Conservation (phyloP, 768 basidiomycete genomes). For the Amanita subjunquillea region DNA sequence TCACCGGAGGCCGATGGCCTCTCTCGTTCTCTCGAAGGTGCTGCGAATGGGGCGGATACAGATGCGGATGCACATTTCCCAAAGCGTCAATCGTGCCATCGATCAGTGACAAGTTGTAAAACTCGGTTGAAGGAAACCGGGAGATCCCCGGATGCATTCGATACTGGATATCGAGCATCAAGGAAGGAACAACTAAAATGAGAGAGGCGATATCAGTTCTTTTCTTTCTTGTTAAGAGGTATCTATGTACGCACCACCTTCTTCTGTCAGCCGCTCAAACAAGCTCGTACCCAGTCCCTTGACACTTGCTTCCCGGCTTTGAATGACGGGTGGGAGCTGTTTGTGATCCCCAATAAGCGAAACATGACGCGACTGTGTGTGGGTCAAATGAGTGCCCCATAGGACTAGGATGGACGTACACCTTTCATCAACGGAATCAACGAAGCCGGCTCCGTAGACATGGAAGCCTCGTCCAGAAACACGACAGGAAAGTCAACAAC, state of each 20-base stretch:
- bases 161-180: slow-evolving; percentile 93
- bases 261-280: slow-evolving; percentile 83
- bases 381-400: neutral
- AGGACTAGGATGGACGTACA: slow-evolving; percentile 32
- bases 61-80: slow-evolving; percentile 36
- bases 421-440: slow-evolving; percentile 92
- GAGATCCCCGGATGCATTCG: slow-evolving; percentile 93
- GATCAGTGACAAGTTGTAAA: slow-evolving; percentile 60
- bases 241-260: slow-evolving; percentile 46
- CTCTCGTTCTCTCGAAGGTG: slow-evolving; percentile 30
- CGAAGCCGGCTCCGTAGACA: slow-evolving; percentile 92
- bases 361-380: slow-evolving; percentile 59
- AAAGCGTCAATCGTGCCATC: slow-evolving; percentile 64
- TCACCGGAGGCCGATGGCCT: slow-evolving; percentile 47
- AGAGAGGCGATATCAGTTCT: too few species aligned
- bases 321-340: slow-evolving; percentile 84
- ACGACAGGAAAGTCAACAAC: slow-evolving; percentile 86
- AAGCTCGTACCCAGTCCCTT: slow-evolving; percentile 72
- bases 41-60: slow-evolving; percentile 54
- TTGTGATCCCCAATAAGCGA: slow-evolving; percentile 96
- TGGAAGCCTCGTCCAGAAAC: slow-evolving; percentile 90
- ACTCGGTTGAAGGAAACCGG: slow-evolving; percentile 74
- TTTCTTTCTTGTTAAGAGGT: too few species aligned
- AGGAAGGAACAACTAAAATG: slow-evolving; percentile 47
- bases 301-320: slow-evolving; percentile 61